Evolutionary conservation across 805 yeast genomes (phyloP).

Genomic region (Schwanniomyces pseudopolymorphus): DNA sequence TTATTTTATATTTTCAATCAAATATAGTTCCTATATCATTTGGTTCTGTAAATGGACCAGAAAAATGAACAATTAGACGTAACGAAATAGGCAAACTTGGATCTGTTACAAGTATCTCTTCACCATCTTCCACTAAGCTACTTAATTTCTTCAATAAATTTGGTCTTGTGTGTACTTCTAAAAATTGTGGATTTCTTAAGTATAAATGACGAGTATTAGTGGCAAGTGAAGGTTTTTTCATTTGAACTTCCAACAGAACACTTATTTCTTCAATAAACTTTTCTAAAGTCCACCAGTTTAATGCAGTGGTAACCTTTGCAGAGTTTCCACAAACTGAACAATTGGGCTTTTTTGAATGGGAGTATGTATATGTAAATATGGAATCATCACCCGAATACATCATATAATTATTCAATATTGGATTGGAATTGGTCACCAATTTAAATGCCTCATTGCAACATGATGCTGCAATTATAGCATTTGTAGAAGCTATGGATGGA

Average conservation of each 20-base stretch:
- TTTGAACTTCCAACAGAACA: conserved; percentile 28
- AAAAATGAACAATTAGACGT: conserved; percentile 20
- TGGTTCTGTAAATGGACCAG: conserved; percentile 26
- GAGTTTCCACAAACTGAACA: conserved; percentile 77
- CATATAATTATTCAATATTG: conserved; percentile 72
- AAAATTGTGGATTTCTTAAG: conserved; percentile 45
- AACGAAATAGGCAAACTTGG: conserved; percentile 48
- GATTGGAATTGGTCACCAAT: conserved; percentile 67
- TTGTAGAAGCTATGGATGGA: conserved; percentile 93
- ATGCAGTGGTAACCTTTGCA: conserved; percentile 23
- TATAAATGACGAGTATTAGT: conserved; percentile 41
- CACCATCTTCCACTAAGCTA: conserved; percentile 40
- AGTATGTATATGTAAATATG: conserved; percentile 70
- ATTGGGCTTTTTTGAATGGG: conserved; percentile 54
- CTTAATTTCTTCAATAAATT: conserved; percentile 38
- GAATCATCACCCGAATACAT: conserved; percentile 85
- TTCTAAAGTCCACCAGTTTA: conserved; percentile 35
- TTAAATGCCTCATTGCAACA: conserved; percentile 87
- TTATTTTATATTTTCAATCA: background rate
- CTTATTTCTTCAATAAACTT: conserved; percentile 43
- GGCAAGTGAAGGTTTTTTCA: conserved; percentile 47
- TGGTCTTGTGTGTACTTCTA: conserved; percentile 45
- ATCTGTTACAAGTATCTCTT: conserved; percentile 56
- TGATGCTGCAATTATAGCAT: conserved; percentile 86
- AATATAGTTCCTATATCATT: conserved; percentile 1